Evolutionary conservation across 495 filamentous ascomycete genomes (phyloP).

Genomic region (Lentithecium fluviatile): DNA sequence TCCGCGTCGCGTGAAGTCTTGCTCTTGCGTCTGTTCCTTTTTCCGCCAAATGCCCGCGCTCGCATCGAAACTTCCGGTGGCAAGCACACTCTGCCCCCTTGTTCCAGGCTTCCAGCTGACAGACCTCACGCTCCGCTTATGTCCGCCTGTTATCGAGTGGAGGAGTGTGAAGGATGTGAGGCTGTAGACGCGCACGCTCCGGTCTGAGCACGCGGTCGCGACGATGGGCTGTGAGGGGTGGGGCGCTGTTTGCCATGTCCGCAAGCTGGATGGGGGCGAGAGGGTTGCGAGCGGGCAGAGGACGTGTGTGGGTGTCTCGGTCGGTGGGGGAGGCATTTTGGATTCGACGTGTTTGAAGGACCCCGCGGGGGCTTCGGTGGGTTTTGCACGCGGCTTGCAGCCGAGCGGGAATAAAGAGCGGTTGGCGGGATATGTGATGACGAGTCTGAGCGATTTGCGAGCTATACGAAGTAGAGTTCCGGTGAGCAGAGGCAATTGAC

Average conservation of each 20-base stretch:
- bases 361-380: not conserved
- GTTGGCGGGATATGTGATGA: not conserved
- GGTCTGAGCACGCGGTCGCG: conserved; percentile 83
- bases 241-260: conserved; percentile 79
- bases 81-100: conserved; percentile 68
- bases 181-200: conserved; percentile 83
- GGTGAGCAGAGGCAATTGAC: no score
- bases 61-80: conserved; percentile 87
- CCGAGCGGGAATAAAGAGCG: not conserved
- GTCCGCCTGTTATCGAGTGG: conserved; percentile 77
- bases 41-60: conserved; percentile 85
- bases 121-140: conserved; percentile 79
- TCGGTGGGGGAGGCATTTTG: conserved; percentile 28
- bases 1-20: conserved; percentile 37
- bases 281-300: conserved; percentile 50
- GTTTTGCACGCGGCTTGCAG: not conserved
- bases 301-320: not conserved
- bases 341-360: no score
- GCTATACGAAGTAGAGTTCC: no score
- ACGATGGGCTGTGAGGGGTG: conserved; percentile 86
- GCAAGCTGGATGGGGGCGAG: conserved; percentile 66
- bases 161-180: conserved; percentile 74
- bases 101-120: conserved; percentile 77
- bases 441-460: no score
- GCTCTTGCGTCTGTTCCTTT: conserved; percentile 52